Base-by-base conservation (phyloP, 768 basidiomycete species). In the Coprinopsis sp. region DNA sequence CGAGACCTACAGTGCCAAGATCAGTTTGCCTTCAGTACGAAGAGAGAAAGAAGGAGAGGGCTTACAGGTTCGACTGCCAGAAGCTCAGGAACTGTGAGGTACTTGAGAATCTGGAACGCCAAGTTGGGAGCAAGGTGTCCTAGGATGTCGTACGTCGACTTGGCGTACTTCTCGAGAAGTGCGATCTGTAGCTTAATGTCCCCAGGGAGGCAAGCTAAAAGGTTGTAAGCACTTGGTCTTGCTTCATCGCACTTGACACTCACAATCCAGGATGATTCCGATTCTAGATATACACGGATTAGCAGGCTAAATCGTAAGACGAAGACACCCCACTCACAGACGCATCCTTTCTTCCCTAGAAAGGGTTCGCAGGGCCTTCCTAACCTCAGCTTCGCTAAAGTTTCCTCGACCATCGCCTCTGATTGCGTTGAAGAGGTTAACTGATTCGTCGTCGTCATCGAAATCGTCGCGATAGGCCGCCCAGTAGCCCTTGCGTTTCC, bases 151-250 rank as follows among this genome's bases (percentile, higher is more conserved):
- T 88, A 88, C 5, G 88, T 86, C 11, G 86, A 86, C 54, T 76
- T 80, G 28, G 78, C 76, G 54, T 95, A 93, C 62, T 91, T 90
- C 63, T 92, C 80, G 14, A 95, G 76, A 2, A 90, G 78, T 1
- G 86, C 73, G 34, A 94, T 90, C 61, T 92, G 91, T 5, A 88
- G 72, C 10, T 78, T 79, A 25, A 93, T 87, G 55, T 93, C 91
- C 25, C 89, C 88, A 0, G 91, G 91, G 52, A 89, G 71, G 63
- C 84, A 81, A 10, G 85, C 87, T 87, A 51, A 51, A 46, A 47
- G 25, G 16, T 25, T 22, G 47, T 49, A 37, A 42, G 43, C 33
- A 31, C 3, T 36, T 2, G 8, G 39, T 50, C n/a, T n/a, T n/a
- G n/a, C n/a, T n/a, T n/a, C n/a, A 44, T 37, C 34, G 42, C 18